These are phyloP conservation scores for Phyllosticta paracitricarpa DNA, from an alignment of 2,329 filamentous ascomycete genomes.

Conservation along the genomic window DNA sequence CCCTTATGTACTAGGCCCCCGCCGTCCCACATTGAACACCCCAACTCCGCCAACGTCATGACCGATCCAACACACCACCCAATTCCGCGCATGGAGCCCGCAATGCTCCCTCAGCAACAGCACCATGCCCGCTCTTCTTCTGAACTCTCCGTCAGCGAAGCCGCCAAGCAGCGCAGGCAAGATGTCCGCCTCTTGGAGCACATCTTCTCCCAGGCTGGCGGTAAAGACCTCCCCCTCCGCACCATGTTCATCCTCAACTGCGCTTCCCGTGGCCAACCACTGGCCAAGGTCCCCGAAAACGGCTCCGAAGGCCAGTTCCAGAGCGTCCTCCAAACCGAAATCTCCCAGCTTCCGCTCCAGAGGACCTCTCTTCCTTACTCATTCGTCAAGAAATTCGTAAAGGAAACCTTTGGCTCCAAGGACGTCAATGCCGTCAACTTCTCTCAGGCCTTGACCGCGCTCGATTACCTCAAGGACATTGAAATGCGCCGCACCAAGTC, in stretches of 20 bases:
- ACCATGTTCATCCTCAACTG: slow-evolving; percentile 61
- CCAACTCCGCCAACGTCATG: slow-evolving; percentile 1
- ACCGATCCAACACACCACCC: slow-evolving; percentile 1
- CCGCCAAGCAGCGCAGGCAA: slow-evolving; percentile 1
- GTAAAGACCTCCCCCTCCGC: slow-evolving; percentile 56
- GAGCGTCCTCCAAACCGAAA: slow-evolving; percentile 43
- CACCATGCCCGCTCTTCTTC: slow-evolving; percentile 21
- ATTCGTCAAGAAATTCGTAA: slow-evolving; percentile 54
- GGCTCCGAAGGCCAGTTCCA: slow-evolving; percentile 33
- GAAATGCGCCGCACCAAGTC: slow-evolving; percentile 47
- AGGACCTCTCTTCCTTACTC: slow-evolving; percentile 51
- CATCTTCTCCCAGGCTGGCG: slow-evolving; percentile 46
- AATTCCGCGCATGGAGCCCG: slow-evolving; percentile 3
- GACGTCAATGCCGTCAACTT: slow-evolving; percentile 52
- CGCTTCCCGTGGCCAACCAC: slow-evolving; percentile 38
- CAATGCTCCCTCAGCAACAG: slow-evolving; percentile 3
- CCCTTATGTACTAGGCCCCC: slow-evolving; percentile 2
- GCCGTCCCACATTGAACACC: not conserved
- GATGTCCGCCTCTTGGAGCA: slow-evolving; percentile 36
- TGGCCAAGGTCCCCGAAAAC: slow-evolving; percentile 27
- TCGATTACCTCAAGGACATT: slow-evolving; percentile 57
- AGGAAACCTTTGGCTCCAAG: slow-evolving; percentile 18
- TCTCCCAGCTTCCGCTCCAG: slow-evolving; percentile 49
- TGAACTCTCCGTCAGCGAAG: slow-evolving; percentile 22
- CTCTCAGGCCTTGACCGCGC: slow-evolving; percentile 52